phyloP scores from a whole-genome alignment of 805 yeast species.

The Monosporozyma solicola region DNA sequence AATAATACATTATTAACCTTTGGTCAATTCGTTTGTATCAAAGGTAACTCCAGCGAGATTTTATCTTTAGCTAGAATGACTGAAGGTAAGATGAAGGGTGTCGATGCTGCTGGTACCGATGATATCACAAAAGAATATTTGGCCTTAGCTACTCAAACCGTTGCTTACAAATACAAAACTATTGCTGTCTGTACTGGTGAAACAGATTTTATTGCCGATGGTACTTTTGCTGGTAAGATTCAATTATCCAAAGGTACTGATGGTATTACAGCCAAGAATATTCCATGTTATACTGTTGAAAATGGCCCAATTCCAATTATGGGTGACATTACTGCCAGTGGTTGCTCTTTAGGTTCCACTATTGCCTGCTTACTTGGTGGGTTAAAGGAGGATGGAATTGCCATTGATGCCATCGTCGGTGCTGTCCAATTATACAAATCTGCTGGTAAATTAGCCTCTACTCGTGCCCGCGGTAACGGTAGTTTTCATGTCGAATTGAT shows the following conservation, averaged over 20 bases:
- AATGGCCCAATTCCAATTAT: constrained; percentile 54
- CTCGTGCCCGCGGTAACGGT: constrained; percentile 30
- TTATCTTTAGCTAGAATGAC: constrained; percentile 44
- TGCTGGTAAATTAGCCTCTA: constrained; percentile 51
- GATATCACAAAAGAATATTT: constrained; percentile 22
- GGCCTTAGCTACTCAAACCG: constrained; percentile 35
- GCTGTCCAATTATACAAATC: constrained; percentile 53
- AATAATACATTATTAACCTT: constrained; percentile 42
- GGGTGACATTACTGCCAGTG: constrained; percentile 71
- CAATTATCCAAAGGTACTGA: constrained; percentile 12
- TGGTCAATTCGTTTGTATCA: constrained; percentile 58
- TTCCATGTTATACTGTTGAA: constrained; percentile 30
- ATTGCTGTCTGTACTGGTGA: constrained; percentile 68
- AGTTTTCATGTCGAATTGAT: constrained; percentile 24
- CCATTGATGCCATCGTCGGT: constrained; percentile 40
- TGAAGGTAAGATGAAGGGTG: constrained; percentile 55
- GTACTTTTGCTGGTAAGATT: constrained; percentile 26
- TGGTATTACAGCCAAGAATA: constrained; percentile 11
- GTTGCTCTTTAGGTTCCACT: constrained; percentile 72
- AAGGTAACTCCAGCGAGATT: constrained; percentile 85
- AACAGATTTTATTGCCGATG: constrained; percentile 43
- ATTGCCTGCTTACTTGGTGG: constrained; percentile 53
- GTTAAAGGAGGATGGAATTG: constrained; percentile 24
- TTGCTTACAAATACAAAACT: constrained; percentile 44
- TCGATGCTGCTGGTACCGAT: constrained; percentile 41